A percentile compares a stretch with the other conserved stretches of the same genome.
These are phyloP conservation scores for Malus hybrid DNA, from an alignment of 331 rosid genomes.

Conservation along the genomic window DNA sequence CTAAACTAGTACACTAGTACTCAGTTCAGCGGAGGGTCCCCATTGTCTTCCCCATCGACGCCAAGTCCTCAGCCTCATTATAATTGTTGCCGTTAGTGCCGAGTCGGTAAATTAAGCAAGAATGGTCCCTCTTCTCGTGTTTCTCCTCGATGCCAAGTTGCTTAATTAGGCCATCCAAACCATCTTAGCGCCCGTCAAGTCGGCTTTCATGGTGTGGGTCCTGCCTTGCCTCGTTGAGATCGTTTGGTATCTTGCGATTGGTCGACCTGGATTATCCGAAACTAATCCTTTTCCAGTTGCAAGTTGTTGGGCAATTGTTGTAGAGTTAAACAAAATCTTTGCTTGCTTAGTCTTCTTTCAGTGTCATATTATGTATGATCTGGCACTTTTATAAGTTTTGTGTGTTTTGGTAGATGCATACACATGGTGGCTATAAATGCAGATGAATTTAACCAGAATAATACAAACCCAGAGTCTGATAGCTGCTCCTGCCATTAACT, in stretches of 20 bases:
- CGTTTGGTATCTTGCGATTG: not conserved
- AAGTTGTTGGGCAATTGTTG: not conserved
- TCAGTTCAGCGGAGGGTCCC: no score
- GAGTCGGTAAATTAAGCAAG: no score
- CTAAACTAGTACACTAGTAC: not conserved
- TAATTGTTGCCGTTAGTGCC: no score
- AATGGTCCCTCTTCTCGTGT: no score
- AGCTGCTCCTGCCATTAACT: not conserved
- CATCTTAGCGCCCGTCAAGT: not conserved
- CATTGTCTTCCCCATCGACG: no score
- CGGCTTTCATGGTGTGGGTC: not conserved
- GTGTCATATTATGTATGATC: not conserved
- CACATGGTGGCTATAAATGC: not conserved
- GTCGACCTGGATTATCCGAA: not conserved
- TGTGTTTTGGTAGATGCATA: not conserved
- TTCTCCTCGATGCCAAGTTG: no score
- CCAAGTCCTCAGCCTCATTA: no score
- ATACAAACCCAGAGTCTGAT: not conserved
- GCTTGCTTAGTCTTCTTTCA: no score
- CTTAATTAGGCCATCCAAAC: not conserved
- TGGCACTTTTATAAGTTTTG: not conserved
- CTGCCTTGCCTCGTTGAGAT: not conserved
- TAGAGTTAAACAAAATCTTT: not conserved
- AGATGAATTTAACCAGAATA: not conserved
- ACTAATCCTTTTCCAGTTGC: not conserved